Conservation (phyloP, 2,329 filamentous ascomycete genomes). For the Colletotrichum limetticola region DNA sequence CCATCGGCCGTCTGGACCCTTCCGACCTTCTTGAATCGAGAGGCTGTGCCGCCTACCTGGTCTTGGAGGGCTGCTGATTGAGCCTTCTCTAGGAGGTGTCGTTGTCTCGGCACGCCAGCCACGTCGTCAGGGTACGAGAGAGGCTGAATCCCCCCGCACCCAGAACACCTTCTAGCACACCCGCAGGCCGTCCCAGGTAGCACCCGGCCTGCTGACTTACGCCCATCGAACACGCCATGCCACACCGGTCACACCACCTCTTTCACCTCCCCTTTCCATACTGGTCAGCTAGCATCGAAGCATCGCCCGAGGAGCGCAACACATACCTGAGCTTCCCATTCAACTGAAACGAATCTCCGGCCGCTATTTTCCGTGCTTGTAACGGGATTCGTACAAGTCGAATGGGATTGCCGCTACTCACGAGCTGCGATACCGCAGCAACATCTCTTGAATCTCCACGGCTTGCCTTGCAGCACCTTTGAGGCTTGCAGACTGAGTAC, state of each 20-base stretch:
- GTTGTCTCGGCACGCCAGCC: constrained; percentile 31
- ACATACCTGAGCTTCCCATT: background rate
- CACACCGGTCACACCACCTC: constrained; percentile 10
- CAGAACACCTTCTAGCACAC: constrained; percentile 9
- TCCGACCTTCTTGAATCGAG: constrained; percentile 14
- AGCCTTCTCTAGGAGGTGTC: constrained; percentile 30
- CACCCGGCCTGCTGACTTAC: constrained; percentile 14
- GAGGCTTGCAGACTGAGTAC: too few species aligned
- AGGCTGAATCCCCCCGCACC: constrained; percentile 30
- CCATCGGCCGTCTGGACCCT: background rate
- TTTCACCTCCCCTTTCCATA: background rate
- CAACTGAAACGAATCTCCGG: background rate
- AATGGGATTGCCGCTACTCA: too few species aligned
- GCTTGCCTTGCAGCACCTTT: too few species aligned
- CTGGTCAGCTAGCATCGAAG: background rate
- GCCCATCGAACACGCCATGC: constrained; percentile 19
- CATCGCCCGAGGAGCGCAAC: background rate
- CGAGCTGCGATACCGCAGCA: too few species aligned
- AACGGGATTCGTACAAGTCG: too few species aligned
- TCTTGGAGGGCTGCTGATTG: background rate
- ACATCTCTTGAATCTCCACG: too few species aligned
- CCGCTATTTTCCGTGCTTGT: background rate
- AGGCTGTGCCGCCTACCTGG: background rate
- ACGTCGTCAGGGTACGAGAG: constrained; percentile 11
- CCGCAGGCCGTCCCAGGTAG: constrained; percentile 3